These are phyloP conservation scores for Cyclocybe cylindracea DNA, from an alignment of 768 basidiomycete species.

Conservation along the genomic window DNA sequence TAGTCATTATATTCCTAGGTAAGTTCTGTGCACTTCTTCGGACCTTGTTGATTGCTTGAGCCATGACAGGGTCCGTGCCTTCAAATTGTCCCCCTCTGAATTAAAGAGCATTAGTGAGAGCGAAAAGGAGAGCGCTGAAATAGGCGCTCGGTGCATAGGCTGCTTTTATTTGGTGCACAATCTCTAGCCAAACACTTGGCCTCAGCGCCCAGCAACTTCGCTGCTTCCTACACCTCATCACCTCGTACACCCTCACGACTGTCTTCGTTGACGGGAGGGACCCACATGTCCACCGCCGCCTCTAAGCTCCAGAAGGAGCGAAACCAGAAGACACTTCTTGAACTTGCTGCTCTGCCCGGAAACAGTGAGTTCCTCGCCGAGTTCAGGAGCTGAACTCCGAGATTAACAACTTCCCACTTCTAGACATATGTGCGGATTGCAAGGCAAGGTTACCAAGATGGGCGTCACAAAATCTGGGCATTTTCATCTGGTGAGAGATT, in stretches of 20 bases:
- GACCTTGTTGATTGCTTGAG: no score
- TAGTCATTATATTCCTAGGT: no score
- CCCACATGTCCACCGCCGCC: constrained; percentile 32
- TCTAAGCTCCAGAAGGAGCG: constrained; percentile 66
- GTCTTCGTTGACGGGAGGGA: background rate
- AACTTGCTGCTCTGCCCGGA: constrained; percentile 71
- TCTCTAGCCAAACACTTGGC: no score
- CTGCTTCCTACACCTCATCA: no score
- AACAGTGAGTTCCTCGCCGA: constrained; percentile 59
- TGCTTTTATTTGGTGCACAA: no score
- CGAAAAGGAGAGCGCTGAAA: no score
- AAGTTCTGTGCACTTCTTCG: no score
- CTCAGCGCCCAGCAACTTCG: no score
- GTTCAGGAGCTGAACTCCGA: constrained; percentile 1
- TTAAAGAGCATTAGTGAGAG: no score
- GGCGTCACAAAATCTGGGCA: constrained; percentile 87
- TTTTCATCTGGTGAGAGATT: constrained; percentile 73
- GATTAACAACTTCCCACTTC: background rate
- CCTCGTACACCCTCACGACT: background rate
- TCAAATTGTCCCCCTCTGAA: no score
- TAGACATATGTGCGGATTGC: constrained; percentile 93
- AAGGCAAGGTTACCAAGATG: constrained; percentile 85
- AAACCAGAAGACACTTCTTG: constrained; percentile 65
- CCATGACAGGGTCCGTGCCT: no score
- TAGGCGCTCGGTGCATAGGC: no score